Evolutionary conservation across 164 flowering plant genomes (phyloP), one percentile per base, ranked within the genome.

Genomic region (Aristolochia fimbriata): DNA sequence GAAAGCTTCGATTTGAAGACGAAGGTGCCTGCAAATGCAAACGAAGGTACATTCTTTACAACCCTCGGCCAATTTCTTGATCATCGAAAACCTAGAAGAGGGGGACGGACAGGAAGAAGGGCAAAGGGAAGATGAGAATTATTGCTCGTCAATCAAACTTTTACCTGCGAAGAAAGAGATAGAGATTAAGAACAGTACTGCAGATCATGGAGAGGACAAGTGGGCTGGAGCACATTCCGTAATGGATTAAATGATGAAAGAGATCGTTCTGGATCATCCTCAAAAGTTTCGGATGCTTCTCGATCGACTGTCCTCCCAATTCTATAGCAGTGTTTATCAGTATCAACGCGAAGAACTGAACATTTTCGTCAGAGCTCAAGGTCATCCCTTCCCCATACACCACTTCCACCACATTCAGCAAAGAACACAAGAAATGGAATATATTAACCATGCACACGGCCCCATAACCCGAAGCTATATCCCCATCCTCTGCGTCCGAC

Each of bases 1-100:
- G 79, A 93, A 93, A 0, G 92, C 88, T 72, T 93, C 97, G 0
- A 93, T 70, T 66, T 93, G 99, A 20, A 86, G 79, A 60, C 92
- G 85, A 15, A 82, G 64, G 15, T 78, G 85, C 72, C 97, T 91
- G 81, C 68, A 65, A 59, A 69, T 15, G 52, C 13, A 54, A 54
- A 41, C 23, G n/a, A 6, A 33, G 15, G 20, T 15, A 41, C 6
- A 13, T 6, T 55, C 60, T 31, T 37, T 3, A 30, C 16, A 56
- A 31, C 31, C 20, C n/a, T 48, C 43, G 27, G 1, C 20, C 7
- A 22, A 14, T 55, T 30, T 12, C 15, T 15, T 0, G 6, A 14
- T 15, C 58, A n/a, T n/a, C n/a, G n/a, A n/a, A n/a, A n/a, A n/a
- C n/a, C n/a, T n/a, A n/a, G n/a, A n/a, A n/a, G n/a, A 4, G 12